Base-by-base conservation (phyloP, 805 yeast genomes). In the Starmerella powellii region DNA sequence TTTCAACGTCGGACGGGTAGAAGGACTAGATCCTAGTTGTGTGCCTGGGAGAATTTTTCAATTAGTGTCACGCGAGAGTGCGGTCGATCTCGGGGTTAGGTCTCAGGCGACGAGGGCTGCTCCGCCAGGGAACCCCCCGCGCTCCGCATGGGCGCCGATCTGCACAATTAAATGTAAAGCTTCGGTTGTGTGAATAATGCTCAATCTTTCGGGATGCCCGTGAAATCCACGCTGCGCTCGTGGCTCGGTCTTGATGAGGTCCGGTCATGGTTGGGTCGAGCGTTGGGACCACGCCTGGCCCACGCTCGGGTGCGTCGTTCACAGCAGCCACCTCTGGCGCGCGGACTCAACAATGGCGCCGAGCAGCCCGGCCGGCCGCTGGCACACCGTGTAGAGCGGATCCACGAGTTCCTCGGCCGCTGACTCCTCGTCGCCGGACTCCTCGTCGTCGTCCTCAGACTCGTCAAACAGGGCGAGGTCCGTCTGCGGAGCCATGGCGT, bases 401-500 rank as follows among this genome's bases (percentile, higher is more conserved):
- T 40, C 42, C 13, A 28, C 11, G 23, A 34, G 38, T n/a, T 18
- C 32, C 11, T 35, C 40, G 10, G 15, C 27, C 15, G n/a, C 41
- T 4, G 16, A 28, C 2, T 41, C 45, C 12, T 26, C 33, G 21
- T 29, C 37, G n/a, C n/a, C n/a, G n/a, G n/a, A n/a, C 30, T 17
- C 34, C 6, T 23, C 40, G 26, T 15, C 35, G n/a, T 27, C 37
- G 20, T 37, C 44, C 21, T 30, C 40, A 28, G n/a, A 29, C 13
- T 36, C 44, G 26, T 17, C 31, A 20, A 30, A 31, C 17, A 33
- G 34, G n/a, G 38, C 36, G 13, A 42, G 20, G 32, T 35, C 23
- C 17, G 16, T 15, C 27, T 40, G 47, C 30, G 41, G 39, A 5
- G 40, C 32, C 24, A 51, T 31, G 4, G 53, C 53, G 13, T 34